A percentile compares a stretch with the other conserved stretches of the same genome.
Evolutionary conservation across 2,329 filamentous ascomycete genomes (phyloP).

Genomic region (Teratosphaeriaceae sp.): DNA sequence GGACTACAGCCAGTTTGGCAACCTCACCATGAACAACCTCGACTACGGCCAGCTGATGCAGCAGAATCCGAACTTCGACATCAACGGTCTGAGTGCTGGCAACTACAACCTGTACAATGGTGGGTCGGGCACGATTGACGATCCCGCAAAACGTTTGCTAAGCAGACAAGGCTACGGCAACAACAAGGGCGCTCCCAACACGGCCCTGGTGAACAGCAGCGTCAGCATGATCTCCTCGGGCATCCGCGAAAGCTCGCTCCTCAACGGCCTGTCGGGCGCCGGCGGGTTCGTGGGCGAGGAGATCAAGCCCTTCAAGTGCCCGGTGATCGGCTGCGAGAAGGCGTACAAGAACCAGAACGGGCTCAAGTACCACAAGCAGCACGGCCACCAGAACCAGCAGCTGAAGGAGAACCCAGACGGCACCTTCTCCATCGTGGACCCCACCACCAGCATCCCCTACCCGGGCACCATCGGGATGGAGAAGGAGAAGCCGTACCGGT

Average conservation of each 20-base stretch:
- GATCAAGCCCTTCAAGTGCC: slow-evolving; percentile 95
- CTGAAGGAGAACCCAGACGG: slow-evolving; percentile 95
- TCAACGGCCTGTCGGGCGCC: slow-evolving; percentile 46
- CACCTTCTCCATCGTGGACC: slow-evolving; percentile 96
- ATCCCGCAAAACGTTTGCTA: slow-evolving; percentile 89
- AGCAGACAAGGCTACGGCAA: slow-evolving; percentile 63
- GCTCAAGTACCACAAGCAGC: slow-evolving; percentile 80
- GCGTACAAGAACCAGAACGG: slow-evolving; percentile 99
- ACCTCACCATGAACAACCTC: slow-evolving; percentile 32
- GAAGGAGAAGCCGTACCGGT: slow-evolving; percentile 98
- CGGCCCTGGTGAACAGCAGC: slow-evolving; percentile 57
- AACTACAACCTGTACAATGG: slow-evolving; percentile 53
- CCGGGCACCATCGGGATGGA: slow-evolving; percentile 98
- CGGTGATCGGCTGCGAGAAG: slow-evolving; percentile 97
- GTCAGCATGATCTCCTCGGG: slow-evolving; percentile 68
- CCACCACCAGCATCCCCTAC: slow-evolving; percentile 87
- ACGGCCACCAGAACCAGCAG: slow-evolving; percentile 94
- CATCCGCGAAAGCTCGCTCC: slow-evolving; percentile 57
- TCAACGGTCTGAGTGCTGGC: slow-evolving; percentile 44
- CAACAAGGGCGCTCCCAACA: slow-evolving; percentile 43
- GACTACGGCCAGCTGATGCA: slow-evolving; percentile 31
- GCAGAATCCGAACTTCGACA: slow-evolving; percentile 33
- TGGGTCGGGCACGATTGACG: slow-evolving; percentile 61
- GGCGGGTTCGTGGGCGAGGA: slow-evolving; percentile 63
- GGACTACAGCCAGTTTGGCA: slow-evolving; percentile 33